Conservation (phyloP, 768 basidiomycete species). For the Hericium alpestre region DNA sequence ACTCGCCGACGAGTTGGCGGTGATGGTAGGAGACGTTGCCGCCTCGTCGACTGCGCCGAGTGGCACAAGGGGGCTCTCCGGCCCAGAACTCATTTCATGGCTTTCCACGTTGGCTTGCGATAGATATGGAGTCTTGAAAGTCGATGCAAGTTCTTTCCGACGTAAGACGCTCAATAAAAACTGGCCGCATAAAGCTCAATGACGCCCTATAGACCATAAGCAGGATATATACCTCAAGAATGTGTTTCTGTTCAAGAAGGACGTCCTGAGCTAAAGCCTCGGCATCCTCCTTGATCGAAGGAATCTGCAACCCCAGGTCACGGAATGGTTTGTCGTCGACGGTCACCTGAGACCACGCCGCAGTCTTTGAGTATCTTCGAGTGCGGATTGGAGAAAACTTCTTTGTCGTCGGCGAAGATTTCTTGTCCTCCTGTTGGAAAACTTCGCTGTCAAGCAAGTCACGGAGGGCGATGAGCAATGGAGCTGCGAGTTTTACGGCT, state of each 20-base stretch:
- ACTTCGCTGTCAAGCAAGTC: background rate
- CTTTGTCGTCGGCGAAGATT: background rate
- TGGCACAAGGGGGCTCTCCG: background rate
- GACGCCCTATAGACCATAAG: background rate
- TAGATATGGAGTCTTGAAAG: background rate
- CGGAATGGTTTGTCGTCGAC: background rate
- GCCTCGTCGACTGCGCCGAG: background rate
- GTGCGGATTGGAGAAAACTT: background rate
- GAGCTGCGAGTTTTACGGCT: background rate
- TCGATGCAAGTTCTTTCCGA: background rate
- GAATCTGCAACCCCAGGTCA: background rate
- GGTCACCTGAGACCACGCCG: background rate
- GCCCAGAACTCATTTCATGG: background rate
- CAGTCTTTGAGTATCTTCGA: background rate
- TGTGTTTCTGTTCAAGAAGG: background rate
- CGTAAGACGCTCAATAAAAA: background rate
- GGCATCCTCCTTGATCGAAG: background rate
- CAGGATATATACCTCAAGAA: background rate
- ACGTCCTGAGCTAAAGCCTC: background rate
- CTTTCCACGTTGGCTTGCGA: background rate
- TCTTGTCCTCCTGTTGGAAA: background rate
- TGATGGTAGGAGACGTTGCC: background rate
- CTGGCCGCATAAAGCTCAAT: background rate
- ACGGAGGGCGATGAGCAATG: background rate
- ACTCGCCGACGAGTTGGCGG: background rate